Conservation (phyloP, 805 yeast genomes). For the Candida pseudofarinosa region DNA sequence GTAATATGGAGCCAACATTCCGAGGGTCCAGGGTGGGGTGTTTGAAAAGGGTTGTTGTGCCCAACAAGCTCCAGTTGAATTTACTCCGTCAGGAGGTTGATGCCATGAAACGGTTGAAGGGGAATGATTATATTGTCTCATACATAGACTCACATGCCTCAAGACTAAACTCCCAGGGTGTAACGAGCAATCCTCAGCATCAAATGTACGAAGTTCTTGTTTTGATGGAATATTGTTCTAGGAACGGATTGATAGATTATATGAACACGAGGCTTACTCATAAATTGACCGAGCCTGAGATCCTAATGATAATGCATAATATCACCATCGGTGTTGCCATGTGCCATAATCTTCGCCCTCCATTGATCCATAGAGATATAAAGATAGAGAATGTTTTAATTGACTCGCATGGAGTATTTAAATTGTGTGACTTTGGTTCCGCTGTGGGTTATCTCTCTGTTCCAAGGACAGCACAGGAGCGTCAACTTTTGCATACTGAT, state of each 20-base stretch:
- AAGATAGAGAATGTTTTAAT: slow-evolving; percentile 78
- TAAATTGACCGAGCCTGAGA: slow-evolving; percentile 64
- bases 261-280: slow-evolving; percentile 70
- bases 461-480: slow-evolving; percentile 59
- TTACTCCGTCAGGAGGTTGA: slow-evolving; percentile 91
- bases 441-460: slow-evolving; percentile 63
- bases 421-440: slow-evolving; percentile 81
- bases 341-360: slow-evolving; percentile 71
- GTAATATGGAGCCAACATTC: slow-evolving; percentile 54
- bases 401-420: slow-evolving; percentile 53
- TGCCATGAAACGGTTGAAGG: slow-evolving; percentile 87
- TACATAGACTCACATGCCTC: slow-evolving; percentile 96
- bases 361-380: slow-evolving; percentile 73
- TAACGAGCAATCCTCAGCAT: slow-evolving; percentile 11
- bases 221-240: slow-evolving; percentile 75
- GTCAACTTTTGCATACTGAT: slow-evolving; percentile 58
- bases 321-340: slow-evolving; percentile 70
- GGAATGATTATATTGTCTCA: slow-evolving; percentile 75
- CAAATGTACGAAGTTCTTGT: slow-evolving; percentile 74
- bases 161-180: slow-evolving; percentile 34
- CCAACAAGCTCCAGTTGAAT: slow-evolving; percentile 79
- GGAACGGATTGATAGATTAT: slow-evolving; percentile 72
- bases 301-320: slow-evolving; percentile 64
- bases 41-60: slow-evolving; percentile 91
- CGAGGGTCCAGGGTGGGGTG: slow-evolving; percentile 63